Evolutionary conservation across 306 rosid genomes (phyloP).

Genomic region (Citrullus amarus): DNA sequence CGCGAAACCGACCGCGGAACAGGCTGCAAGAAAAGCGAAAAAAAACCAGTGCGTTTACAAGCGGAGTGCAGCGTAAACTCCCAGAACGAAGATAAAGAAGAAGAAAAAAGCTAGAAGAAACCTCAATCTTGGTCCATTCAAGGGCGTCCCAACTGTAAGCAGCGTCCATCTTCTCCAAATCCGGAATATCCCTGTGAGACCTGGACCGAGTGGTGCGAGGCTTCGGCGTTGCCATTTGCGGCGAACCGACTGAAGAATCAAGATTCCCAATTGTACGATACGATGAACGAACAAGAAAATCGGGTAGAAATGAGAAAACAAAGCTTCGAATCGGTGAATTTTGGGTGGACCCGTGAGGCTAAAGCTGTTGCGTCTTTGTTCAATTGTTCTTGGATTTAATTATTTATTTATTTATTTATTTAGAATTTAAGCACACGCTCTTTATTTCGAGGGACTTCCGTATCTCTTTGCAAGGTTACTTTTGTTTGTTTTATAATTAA

Average conservation of each 20-base stretch:
- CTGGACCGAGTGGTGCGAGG: constrained; percentile 37
- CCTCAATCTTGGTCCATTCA: constrained; percentile 93
- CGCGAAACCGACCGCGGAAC: constrained; percentile 35
- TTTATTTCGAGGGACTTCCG: background rate
- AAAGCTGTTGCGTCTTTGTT: background rate
- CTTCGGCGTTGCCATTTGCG: constrained; percentile 51
- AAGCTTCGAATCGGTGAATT: background rate
- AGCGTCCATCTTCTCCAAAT: constrained; percentile 55
- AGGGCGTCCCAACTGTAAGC: constrained; percentile 77
- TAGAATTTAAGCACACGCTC: background rate
- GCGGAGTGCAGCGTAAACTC: background rate
- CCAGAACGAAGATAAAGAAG: background rate
- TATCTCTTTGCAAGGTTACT: background rate
- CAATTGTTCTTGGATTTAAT: background rate
- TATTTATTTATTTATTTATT: background rate
- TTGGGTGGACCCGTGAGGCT: background rate
- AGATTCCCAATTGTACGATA: background rate
- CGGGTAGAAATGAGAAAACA: background rate
- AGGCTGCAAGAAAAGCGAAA: constrained; percentile 34
- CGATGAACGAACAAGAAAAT: background rate
- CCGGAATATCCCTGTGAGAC: constrained; percentile 46
- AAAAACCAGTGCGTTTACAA: background rate
- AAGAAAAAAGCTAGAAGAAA: constrained; percentile 1
- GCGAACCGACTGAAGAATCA: constrained; percentile 15
- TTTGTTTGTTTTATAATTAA: background rate